Base-by-base conservation (phyloP, 768 basidiomycete genomes). In the Serendipita sp. region DNA sequence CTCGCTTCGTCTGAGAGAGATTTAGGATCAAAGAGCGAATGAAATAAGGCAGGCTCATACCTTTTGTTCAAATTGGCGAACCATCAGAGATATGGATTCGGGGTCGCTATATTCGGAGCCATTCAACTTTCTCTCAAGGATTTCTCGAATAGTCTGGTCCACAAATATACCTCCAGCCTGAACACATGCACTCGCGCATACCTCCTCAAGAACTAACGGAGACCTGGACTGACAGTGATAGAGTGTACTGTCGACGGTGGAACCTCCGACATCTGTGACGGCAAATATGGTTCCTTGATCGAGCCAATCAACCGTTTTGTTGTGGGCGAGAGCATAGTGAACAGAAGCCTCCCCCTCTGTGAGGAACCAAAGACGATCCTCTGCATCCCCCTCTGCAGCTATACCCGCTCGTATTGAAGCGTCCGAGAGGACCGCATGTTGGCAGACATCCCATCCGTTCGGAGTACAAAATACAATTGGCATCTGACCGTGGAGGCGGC, bases 301-400 rank as follows among this genome's bases (percentile, higher is more conserved):
- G 3, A 65, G 16, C 65, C 65, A 65, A 7, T 38, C 38, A 18
- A 24, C 38, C 7, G 45, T 47, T 11, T 58, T 24, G 4, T 51
- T 51, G 32, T 65, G 54, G 16, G 37, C 38, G 5, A 65, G 51
- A 24, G 54, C 51, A 38, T 34, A 65, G 30, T 65, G 65, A 38
- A 65, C 65, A 32, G 53, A 58, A 4, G 65, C 65, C 54, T 65
- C 65, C 7, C 45, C 65, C 41, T 65, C 65, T 51, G 35, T 65
- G 38, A 65, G 37, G 54, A 65, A 65, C 16, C 44, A 24, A 38
- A 65, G 54, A 7, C 65, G 37, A 28, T 65, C 47, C 13, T 16
- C 53, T 16, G 35, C 54, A 32, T 44, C 24, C 3, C 8, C 30
- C 37, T 3, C 3, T 8, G 41, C 44, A 18, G 54, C 28, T 18